Percentiles rank a stretch among this genome's conserved stretches.
phyloP scores from a whole-genome alignment of 2,329 filamentous ascomycete species.

The Colletotrichum sp. region DNA sequence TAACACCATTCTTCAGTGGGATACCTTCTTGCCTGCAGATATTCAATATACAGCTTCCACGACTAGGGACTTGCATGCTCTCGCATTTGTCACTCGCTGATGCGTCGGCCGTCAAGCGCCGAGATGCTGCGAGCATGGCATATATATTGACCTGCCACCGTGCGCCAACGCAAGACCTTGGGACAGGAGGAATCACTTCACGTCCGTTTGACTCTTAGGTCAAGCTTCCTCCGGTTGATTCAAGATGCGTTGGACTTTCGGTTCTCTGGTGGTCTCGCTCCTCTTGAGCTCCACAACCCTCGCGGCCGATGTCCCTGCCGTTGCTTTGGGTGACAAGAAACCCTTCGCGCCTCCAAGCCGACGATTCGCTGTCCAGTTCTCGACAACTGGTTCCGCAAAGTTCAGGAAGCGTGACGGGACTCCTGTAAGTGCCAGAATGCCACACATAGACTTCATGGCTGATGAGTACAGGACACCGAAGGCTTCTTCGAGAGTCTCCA shows the following conservation, averaged over 20 bases:
- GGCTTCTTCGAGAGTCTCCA: constrained; percentile 3
- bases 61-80: background rate
- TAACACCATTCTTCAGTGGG: background rate
- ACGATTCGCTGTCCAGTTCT: background rate
- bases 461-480: background rate
- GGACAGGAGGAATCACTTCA: background rate
- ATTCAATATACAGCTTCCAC: background rate
- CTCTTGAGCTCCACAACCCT: background rate
- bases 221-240: background rate
- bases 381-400: background rate
- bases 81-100: too few species aligned
- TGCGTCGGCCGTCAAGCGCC: background rate
- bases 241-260: background rate
- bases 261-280: background rate
- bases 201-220: background rate
- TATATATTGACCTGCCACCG: background rate
- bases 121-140: background rate
- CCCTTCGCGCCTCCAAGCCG: background rate
- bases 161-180: background rate
- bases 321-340: background rate
- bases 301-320: background rate
- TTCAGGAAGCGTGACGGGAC: background rate
- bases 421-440: background rate
- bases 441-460: too few species aligned
- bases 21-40: background rate